Evolutionary conservation across 2,329 filamentous ascomycete species (phyloP).

Genomic region (Exophiala oligosperma): DNA sequence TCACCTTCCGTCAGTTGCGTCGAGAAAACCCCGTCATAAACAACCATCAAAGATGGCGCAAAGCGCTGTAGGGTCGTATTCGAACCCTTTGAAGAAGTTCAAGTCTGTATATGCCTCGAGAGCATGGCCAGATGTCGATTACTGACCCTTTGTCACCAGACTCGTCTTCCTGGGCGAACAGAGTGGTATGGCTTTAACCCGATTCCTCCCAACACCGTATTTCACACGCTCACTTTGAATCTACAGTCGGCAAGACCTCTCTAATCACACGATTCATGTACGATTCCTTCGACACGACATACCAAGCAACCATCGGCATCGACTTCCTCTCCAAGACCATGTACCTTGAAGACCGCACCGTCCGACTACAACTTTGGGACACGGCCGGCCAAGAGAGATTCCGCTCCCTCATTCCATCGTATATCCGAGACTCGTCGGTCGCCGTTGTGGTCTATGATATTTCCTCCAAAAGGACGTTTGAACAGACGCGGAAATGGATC

Average conservation of each 20-base stretch:
- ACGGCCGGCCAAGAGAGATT: conserved; percentile 97
- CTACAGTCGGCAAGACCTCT: conserved; percentile 92
- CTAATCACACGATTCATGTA: conserved; percentile 99
- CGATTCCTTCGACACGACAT: conserved; percentile 99
- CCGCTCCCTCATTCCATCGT: conserved; percentile 93
- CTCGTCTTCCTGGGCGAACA: conserved; percentile 98
- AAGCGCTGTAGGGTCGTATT: conserved; percentile 79
- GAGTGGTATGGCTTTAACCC: conserved; percentile 69
- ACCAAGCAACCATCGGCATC: conserved; percentile 98
- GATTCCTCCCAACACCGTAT: neutral
- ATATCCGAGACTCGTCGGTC: conserved; percentile 96
- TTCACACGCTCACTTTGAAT: conserved; percentile 10
- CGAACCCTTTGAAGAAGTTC: conserved; percentile 99
- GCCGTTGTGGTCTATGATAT: conserved; percentile 99
- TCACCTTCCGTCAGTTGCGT: neutral
- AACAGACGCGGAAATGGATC: conserved; percentile 99
- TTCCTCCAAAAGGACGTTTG: conserved; percentile 94
- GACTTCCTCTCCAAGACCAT: conserved; percentile 99
- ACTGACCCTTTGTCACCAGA: conserved; percentile 51
- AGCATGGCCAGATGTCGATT: neutral
- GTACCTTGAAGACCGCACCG: conserved; percentile 98
- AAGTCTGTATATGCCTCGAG: conserved; percentile 62
- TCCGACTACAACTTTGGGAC: conserved; percentile 96
- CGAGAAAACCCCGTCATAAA: conserved; percentile 3
- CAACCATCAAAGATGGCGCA: conserved; percentile 69